Percentiles rank a stretch among this genome's conserved stretches.
phyloP scores from a whole-genome alignment of 2,329 filamentous ascomycete species.

The Stenocarpella maydis region DNA sequence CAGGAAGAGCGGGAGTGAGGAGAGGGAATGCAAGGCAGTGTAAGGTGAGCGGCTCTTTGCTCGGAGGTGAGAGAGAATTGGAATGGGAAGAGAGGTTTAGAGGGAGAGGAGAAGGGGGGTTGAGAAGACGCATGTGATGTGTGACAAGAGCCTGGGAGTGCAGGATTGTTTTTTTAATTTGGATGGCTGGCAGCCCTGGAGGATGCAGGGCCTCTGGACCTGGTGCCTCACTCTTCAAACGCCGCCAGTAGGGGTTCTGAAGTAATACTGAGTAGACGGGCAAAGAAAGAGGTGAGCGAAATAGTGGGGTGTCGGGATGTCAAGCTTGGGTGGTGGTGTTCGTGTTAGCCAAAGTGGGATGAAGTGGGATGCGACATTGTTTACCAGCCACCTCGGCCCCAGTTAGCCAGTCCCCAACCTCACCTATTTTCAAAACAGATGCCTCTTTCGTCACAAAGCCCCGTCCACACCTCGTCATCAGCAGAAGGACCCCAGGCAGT shows the following conservation, averaged over 20 bases:
- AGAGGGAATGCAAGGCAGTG: constrained; percentile 1
- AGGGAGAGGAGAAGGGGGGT: constrained; percentile 9
- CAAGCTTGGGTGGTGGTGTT: background rate
- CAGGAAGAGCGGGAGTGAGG: constrained; percentile 4
- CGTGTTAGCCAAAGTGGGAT: constrained; percentile 21
- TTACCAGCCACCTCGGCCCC: constrained; percentile 30
- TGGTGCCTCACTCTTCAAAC: background rate
- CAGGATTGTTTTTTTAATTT: constrained; percentile 14
- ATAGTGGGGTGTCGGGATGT: background rate
- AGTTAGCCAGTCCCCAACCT: constrained; percentile 19
- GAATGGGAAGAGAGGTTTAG: background rate
- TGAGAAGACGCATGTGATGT: constrained; percentile 10
- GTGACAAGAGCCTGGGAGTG: background rate
- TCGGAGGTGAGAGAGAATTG: background rate
- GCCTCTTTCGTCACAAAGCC: constrained; percentile 27
- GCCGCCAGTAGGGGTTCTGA: constrained; percentile 10
- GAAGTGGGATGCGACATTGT: constrained; percentile 22
- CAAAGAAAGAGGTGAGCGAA: background rate
- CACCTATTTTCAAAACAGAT: constrained; percentile 25
- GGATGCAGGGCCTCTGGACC: constrained; percentile 14
- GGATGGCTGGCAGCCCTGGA: constrained; percentile 6
- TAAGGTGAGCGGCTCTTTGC: too few relatives aligned
- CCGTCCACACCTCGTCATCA: background rate
- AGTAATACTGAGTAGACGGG: background rate
- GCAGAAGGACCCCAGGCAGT: background rate